Evolutionary conservation across 768 basidiomycete genomes (phyloP), one percentile per base, ranked within the genome.

Genomic region (Mycena maculata): DNA sequence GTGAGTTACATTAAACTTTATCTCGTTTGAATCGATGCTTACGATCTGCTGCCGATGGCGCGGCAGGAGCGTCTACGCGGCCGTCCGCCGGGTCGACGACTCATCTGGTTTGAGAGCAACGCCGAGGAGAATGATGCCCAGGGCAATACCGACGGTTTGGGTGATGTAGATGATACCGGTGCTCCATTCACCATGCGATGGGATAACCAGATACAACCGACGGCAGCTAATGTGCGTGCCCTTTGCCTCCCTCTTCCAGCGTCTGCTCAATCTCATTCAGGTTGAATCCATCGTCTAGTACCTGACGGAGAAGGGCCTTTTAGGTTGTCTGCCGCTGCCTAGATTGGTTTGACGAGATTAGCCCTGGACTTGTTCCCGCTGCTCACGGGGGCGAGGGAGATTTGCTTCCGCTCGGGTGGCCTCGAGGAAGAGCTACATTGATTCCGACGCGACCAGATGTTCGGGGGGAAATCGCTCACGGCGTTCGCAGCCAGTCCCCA

Each of bases 21-120:
- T n/a, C n/a, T n/a, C n/a, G n/a, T n/a, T n/a, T n/a, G n/a, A n/a
- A n/a, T n/a, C n/a, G n/a, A n/a, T n/a, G n/a, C n/a, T n/a, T n/a
- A n/a, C n/a, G n/a, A n/a, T n/a, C n/a, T 28, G 95, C 95, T 18
- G 97, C 97, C 20, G 98, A 99, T 99, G 92, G 96, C 97, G 12
- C 87, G 97, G 76, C 98, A 99, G 79, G 93, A 95, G 11, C 91
- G 98, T 60, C 81, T 99, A 66, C 90, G 93, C 68, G 98, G 93
- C 90, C 63, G 96, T 99, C 63, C 98, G 99, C 76, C 98, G 99
- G 76, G 95, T 98, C 16, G 94, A 97, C 65, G 88, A 71, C 85
- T 99, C 50, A 97, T 99, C 68, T 93, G 92, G 86, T 99, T 99
- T 67, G 96, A 98, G 72, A 90, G 87, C 41, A 85, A 87, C 39